Evolutionary conservation across 2,329 filamentous ascomycete species (phyloP), one percentile per base, ranked within the genome.

Genomic region (Teratosphaeria viscida): DNA sequence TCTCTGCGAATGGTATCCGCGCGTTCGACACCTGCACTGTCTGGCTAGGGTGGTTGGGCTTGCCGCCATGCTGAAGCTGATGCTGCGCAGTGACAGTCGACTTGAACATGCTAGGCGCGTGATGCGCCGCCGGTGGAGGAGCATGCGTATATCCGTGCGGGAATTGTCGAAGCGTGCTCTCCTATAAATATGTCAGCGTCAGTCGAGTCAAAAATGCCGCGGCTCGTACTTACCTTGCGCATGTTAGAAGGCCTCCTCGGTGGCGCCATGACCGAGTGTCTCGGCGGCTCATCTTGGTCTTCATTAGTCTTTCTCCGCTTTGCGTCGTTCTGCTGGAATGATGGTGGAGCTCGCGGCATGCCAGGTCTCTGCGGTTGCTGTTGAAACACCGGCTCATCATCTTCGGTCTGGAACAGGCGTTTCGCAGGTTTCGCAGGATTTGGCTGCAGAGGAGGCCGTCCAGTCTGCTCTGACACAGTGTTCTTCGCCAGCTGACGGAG

Each of bases 11-110:
- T 2, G 90, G 89, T 66, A 96, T 96, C 32, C 88, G 85, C n/a
- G 85, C 89, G 74, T 88, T 95, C 7, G 90, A 89, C 61, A 92
- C 86, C 70, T 92, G 89, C n/a, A 87, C 84, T 84, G 92, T 91
- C 66, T 94, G 90, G 69, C 91, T 78, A 1, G 88, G 88, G 67
- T 91, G 86, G 1, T 78, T 80, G 2, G 81, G 59, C 34, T 62
- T 63, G 71, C 87, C 86, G 57, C 77, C 74, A 43, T 88, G 83
- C 64, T 82, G 79, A 53, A 76, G 79, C 66, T 84, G 82, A 64
- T 89, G 86, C 67, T 90, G 88, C 23, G 80, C 78, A 14, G 83
- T 85, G 56, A 87, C 81, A 0, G 83, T 84, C 7, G 82, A 76
- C 74, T 87, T 88, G 78, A 86, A 87, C 59, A 88, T 74, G 62